Evolutionary conservation across 257 asterid genomes (phyloP), one percentile per base, ranked within the genome.

Genomic region (Rehmannia glutinosa): DNA sequence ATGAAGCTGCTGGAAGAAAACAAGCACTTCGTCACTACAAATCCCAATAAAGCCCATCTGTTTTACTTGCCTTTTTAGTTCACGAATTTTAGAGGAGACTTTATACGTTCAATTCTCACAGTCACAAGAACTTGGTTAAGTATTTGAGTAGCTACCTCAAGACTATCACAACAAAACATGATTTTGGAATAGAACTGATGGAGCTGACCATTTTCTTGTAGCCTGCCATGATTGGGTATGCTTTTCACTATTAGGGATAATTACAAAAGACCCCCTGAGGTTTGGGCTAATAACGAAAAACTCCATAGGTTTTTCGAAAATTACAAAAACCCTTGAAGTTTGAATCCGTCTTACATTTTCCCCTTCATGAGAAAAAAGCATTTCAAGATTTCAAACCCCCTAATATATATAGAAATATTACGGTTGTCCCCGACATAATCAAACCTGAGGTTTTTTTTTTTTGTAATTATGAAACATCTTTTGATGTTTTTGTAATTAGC

Each of bases 221-320:
- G 97, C 90, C 62, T 90, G 97, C 80, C 97, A 90, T 63, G 97
- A 85, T 68, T 90, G 92, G 97, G 97, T 90, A 85, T 30, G 76
- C 7, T 27, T 19, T 32, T 20, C 7, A 11, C 60, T 1, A 30
- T 10, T 41, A 41, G 4, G 46, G 16, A 41, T 41, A 41, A 41
- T 41, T 21, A 27, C 11, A 51, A 21, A 24, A 10, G 17, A 23
- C 19, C 56, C 19, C 56, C 54, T 3, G 17, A 6, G 20, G 50
- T 43, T n/a, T 43, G 6, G 50, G 20, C n/a, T 43, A 43, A 38
- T 43, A 12, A 15, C 20, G 33, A 43, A 43, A 43, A 43, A n/a
- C 13, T 2, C 20, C 50, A 43, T n/a, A n/a, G n/a, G 17, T 43
- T 43, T 43, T 43, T 43, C 1, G 1, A 43, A 11, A 6, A 43